These are phyloP conservation scores for Fusarium nygamai DNA, from an alignment of 2,329 filamentous ascomycete genomes.

Conservation along the genomic window DNA sequence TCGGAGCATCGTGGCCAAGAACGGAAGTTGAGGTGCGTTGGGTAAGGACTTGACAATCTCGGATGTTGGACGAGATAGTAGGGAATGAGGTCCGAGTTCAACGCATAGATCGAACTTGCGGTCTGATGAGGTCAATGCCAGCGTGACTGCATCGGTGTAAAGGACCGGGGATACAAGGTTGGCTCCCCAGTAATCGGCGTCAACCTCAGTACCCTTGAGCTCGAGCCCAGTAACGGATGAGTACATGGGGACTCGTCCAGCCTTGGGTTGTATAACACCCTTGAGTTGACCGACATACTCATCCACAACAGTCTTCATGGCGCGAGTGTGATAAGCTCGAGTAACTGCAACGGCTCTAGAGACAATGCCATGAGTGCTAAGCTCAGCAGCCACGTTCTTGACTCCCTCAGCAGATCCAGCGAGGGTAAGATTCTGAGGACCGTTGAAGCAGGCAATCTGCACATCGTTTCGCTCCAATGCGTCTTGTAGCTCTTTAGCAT, in stretches of 20 bases:
- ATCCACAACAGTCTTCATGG: conserved; percentile 35
- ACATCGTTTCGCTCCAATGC: conserved; percentile 28
- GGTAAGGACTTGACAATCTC: conserved; percentile 34
- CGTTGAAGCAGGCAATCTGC: conserved; percentile 39
- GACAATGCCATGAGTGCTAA: conserved; percentile 24
- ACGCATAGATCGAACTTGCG: conserved; percentile 31
- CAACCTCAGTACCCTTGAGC: conserved; percentile 33
- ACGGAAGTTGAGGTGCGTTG: conserved; percentile 25
- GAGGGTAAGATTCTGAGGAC: conserved; percentile 37
- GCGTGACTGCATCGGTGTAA: conserved; percentile 36
- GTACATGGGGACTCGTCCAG: conserved; percentile 30
- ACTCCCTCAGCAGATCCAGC: conserved; percentile 33
- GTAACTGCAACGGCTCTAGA: conserved; percentile 34
- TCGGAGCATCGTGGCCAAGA: conserved; percentile 35
- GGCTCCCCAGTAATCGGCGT: conserved; percentile 35
- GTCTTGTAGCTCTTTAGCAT: conserved; percentile 31
- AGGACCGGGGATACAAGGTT: conserved; percentile 39
- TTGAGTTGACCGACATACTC: conserved; percentile 30
- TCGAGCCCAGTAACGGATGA: conserved; percentile 32
- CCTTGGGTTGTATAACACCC: conserved; percentile 24
- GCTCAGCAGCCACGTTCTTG: conserved; percentile 27
- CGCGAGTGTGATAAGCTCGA: conserved; percentile 33
- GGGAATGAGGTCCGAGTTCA: conserved; percentile 34
- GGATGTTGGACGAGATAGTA: conserved; percentile 35
- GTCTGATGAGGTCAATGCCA: conserved; percentile 27